Conservation (phyloP, 2,329 filamentous ascomycete genomes). For the Sphaceloma murrayae region DNA sequence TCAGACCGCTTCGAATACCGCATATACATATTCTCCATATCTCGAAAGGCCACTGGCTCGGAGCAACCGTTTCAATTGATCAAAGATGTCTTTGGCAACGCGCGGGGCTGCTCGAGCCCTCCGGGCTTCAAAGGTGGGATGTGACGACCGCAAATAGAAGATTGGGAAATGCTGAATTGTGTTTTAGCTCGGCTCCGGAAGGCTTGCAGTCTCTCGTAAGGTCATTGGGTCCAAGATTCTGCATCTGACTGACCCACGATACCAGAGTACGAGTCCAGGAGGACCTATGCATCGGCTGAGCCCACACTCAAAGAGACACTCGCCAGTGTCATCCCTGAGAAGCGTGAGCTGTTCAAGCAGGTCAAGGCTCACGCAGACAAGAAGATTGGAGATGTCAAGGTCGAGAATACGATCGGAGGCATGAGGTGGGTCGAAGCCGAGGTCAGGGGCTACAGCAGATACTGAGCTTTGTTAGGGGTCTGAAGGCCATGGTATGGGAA, state of each 20-base stretch:
- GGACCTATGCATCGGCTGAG: slow-evolving; percentile 67
- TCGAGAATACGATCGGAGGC: slow-evolving; percentile 87
- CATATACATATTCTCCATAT: too few species aligned
- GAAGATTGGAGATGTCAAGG: slow-evolving; percentile 82
- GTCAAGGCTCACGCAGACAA: slow-evolving; percentile 79
- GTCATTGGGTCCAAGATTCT: too few species aligned
- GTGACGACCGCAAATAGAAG: background rate
- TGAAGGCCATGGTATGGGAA: slow-evolving; percentile 99
- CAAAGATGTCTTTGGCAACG: slow-evolving; percentile 55
- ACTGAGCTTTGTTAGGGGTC: slow-evolving; percentile 43
- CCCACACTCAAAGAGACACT: slow-evolving; percentile 84
- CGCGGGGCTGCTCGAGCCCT: slow-evolving; percentile 54
- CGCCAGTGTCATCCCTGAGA: slow-evolving; percentile 74
- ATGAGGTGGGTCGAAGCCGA: slow-evolving; percentile 54
- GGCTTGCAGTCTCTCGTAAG: slow-evolving; percentile 14
- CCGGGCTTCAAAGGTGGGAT: slow-evolving; percentile 53
- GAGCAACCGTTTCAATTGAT: background rate
- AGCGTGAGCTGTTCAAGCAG: slow-evolving; percentile 86
- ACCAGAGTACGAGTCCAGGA: slow-evolving; percentile 30
- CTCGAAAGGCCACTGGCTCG: background rate
- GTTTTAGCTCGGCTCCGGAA: slow-evolving; percentile 11
- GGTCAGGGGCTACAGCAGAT: slow-evolving; percentile 10
- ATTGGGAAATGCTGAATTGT: background rate
- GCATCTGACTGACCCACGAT: slow-evolving; percentile 20
- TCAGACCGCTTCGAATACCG: too few species aligned